Evolutionary conservation across 1,284 basidiomycete genomes (phyloP).

Genomic region (Chalciporus sp.): DNA sequence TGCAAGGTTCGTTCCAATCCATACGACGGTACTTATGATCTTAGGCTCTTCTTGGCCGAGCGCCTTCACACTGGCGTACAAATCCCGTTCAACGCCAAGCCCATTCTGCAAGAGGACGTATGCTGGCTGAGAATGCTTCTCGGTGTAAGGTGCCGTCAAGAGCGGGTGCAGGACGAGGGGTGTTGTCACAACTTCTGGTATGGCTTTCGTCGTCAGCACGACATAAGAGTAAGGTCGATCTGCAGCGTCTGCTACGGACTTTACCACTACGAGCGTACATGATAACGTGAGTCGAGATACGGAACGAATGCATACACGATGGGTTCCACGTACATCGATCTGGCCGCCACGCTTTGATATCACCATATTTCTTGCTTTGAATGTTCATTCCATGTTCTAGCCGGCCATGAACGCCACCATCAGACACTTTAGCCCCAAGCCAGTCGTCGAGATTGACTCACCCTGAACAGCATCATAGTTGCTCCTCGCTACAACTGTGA

Average conservation of each 20-base stretch:
- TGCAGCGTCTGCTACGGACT: constrained; percentile 57
- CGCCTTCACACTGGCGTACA: constrained; percentile 55
- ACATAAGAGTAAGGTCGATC: constrained; percentile 68
- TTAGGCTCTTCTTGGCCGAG: constrained; percentile 46
- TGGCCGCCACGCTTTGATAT: constrained; percentile 61
- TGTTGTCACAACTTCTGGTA: constrained; percentile 69
- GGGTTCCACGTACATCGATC: constrained; percentile 51
- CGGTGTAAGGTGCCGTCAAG: constrained; percentile 52
- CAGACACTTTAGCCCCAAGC: neutral
- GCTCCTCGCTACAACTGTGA: constrained; percentile 75
- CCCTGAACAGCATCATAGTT: constrained; percentile 66
- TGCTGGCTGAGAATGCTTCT: constrained; percentile 51
- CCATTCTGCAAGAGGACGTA: constrained; percentile 81
- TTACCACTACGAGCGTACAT: constrained; percentile 47
- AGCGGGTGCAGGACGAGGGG: constrained; percentile 60
- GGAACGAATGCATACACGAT: neutral
- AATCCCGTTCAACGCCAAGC: constrained; percentile 69
- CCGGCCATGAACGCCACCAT: neutral
- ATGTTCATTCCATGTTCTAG: constrained; percentile 57
- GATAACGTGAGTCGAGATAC: neutral
- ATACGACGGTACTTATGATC: constrained; percentile 57
- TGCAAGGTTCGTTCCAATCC: constrained; percentile 53
- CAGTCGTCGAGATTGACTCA: constrained; percentile 24
- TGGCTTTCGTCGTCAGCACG: constrained; percentile 70
- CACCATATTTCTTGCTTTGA: constrained; percentile 61